Conservation (phyloP, 257 asterid species). For the Solanum dulcamara region DNA sequence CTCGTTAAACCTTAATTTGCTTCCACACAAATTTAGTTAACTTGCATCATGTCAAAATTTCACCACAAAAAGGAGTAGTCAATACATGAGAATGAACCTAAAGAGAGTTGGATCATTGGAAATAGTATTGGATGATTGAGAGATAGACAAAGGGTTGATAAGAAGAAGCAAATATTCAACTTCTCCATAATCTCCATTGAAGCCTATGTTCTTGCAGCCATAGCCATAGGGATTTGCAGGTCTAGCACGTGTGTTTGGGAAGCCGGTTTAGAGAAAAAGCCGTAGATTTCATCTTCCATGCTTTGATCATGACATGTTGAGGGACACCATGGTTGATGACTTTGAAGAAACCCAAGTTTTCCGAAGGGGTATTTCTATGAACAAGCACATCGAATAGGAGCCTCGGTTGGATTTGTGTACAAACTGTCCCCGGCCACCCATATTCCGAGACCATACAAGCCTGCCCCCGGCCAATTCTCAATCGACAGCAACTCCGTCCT, state of each 20-base stretch:
- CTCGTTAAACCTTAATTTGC: background rate
- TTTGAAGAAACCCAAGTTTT: constrained; percentile 65
- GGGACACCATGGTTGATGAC: constrained; percentile 69
- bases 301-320: constrained; percentile 24
- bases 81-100: constrained; percentile 27
- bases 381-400: no score
- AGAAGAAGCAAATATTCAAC: constrained; percentile 63
- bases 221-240: constrained; percentile 60
- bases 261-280: constrained; percentile 42
- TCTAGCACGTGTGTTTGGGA: constrained; percentile 45
- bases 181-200: constrained; percentile 65
- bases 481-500: no score
- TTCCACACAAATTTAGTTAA: background rate
- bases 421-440: no score
- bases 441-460: no score
- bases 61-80: background rate
- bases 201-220: constrained; percentile 60
- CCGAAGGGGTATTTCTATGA: no score
- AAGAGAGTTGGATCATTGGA: constrained; percentile 25
- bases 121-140: constrained; percentile 5
- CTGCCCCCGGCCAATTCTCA: no score
- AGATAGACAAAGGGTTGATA: constrained; percentile 23
- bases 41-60: background rate
- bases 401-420: no score
- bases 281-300: constrained; percentile 42